Evolutionary conservation across 148 eudicot genomes (phyloP), one percentile per base, ranked within the genome.

Genomic region (Fagopyrum tataricum): DNA sequence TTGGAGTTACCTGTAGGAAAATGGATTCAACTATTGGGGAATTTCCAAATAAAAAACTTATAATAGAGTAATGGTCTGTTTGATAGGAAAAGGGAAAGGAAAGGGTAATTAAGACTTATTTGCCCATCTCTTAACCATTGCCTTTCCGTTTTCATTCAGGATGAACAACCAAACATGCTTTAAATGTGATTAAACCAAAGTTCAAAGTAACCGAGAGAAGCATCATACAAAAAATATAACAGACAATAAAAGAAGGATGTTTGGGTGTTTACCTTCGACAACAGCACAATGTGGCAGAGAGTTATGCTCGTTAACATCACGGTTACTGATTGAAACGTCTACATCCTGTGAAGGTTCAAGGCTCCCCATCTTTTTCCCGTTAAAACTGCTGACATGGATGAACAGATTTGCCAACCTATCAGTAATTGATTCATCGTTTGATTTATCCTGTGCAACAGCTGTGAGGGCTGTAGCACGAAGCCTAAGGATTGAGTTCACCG

Each of bases 401-500:
- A 88, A 91, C 41, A 83, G 74, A 18, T 81, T 85, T 4, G 89
- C 96, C 69, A 91, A 77, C 78, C 77, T 84, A 9, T 80, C 72
- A 51, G 80, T 78, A 78, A 84, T 49, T 18, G 88, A 81, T 42
- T 82, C 72, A 74, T 88, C 91, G 43, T 79, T 62, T 51, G 82
- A 24, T 21, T 67, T 74, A 76, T 83, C 84, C 53, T 80, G 84
- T 69, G 89, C 81, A 67, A 91, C 48, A 41, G 91, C 83, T 39
- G 77, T 80, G 68, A 87, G 79, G 71, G 96, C 88, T 76, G 85
- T 84, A 73, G 87, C 89, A 49, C 88, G 88, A 82, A 88, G 84
- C 84, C 96, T 82, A 62, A 91, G 61, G 74, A 91, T 77, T 61
- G 96, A 91, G 66, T 86, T 86, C 48, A 87, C 85, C 58, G 96